Percentiles rank a stretch among this genome's conserved stretches.
phyloP scores from a whole-genome alignment of 208 protist genomes.

The Wallacemonas sp. region DNA sequence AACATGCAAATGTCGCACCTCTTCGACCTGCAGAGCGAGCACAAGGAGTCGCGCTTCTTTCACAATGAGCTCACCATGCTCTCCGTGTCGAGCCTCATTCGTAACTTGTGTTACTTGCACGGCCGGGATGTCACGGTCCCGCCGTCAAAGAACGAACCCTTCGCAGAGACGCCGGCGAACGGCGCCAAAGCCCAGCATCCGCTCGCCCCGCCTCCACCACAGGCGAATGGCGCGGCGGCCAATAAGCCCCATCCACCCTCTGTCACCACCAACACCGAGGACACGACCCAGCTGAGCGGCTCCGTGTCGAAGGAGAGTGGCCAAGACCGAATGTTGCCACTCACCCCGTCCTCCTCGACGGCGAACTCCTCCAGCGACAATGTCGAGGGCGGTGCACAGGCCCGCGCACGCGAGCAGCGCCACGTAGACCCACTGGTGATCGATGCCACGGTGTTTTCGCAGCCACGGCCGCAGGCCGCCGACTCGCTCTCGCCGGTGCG shows the following conservation, averaged over 20 bases:
- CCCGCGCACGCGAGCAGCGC: background rate
- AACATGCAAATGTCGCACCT: slow-evolving; percentile 61
- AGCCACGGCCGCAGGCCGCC: background rate
- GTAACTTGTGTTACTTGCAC: slow-evolving; percentile 36
- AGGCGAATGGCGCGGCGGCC: too few species aligned
- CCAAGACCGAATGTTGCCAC: background rate
- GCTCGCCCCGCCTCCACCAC: too few species aligned
- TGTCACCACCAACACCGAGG: background rate
- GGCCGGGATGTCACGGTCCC: slow-evolving; percentile 41
- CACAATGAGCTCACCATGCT: slow-evolving; percentile 65
- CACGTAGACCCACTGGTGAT: background rate
- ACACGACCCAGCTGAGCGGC: background rate
- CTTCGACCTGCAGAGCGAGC: slow-evolving; percentile 40
- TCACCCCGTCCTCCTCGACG: background rate
- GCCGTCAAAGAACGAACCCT: slow-evolving; percentile 12
- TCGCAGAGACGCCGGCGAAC: slow-evolving; percentile 10
- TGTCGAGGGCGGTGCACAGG: background rate
- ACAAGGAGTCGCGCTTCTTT: slow-evolving; percentile 56
- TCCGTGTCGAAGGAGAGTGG: background rate
- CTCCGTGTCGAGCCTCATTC: slow-evolving; percentile 49
- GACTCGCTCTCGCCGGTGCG: background rate
- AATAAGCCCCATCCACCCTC: slow-evolving; percentile 1
- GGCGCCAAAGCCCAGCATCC: too few species aligned
- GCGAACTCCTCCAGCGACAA: background rate
- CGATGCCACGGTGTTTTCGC: background rate